These are phyloP conservation scores for Cryptomeria japonica DNA, from an alignment of 75 land plant genomes.

Conservation along the genomic window DNA sequence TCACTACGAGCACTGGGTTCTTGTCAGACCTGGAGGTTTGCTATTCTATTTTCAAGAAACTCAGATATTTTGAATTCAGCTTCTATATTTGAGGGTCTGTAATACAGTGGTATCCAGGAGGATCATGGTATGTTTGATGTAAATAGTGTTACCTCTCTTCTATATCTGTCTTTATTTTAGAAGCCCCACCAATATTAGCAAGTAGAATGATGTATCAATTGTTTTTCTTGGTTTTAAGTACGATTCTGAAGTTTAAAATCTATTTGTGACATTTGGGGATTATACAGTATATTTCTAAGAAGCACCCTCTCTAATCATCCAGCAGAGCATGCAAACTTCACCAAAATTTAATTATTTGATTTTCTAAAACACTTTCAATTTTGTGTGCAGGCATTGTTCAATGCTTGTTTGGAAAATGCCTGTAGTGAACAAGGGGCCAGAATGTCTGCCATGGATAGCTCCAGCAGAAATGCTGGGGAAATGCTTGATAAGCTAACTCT, in stretches of 20 bases:
- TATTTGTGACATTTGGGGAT: not conserved
- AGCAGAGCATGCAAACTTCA: not conserved
- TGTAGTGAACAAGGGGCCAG: slow-evolving; percentile 96
- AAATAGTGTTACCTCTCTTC: not conserved
- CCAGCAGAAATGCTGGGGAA: slow-evolving; percentile 96
- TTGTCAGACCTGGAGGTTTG: not conserved
- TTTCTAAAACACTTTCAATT: not conserved
- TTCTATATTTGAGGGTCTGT: not conserved
- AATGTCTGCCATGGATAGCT: slow-evolving; percentile 99
- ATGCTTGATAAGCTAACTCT: slow-evolving; percentile 94
- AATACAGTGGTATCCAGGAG: not conserved
- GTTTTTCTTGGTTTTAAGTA: not conserved
- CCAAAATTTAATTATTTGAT: not conserved
- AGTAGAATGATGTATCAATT: not conserved
- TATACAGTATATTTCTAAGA: not conserved
- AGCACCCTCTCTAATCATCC: not conserved
- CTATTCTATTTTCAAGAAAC: not conserved
- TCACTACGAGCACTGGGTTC: not conserved
- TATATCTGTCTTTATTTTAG: not conserved
- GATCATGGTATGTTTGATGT: not conserved
- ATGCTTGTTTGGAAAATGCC: slow-evolving; percentile 89
- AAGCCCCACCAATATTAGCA: not conserved
- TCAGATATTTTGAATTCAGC: not conserved
- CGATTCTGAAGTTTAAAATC: not conserved
- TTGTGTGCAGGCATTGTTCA: slow-evolving; percentile 63